A percentile compares a stretch with the other conserved stretches of the same genome.
Evolutionary conservation across 129 eudicot genomes (phyloP).

Genomic region (Lonicera japonica): DNA sequence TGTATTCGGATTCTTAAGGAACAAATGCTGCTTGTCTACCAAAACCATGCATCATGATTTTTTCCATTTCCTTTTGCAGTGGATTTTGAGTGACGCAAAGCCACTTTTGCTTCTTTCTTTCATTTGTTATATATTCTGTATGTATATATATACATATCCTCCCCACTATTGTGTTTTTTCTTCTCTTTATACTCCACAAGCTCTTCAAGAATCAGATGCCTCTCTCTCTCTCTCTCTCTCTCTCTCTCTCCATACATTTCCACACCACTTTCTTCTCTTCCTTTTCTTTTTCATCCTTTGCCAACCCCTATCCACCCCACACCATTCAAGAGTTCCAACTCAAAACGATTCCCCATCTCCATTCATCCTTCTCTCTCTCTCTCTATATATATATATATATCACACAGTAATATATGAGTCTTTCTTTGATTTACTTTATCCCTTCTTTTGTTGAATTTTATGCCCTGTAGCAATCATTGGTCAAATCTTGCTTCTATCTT

Average conservation of each 20-base stretch:
- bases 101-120: slow-evolving; percentile 18
- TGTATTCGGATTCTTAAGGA: slow-evolving; percentile 23
- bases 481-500: no score
- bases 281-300: slow-evolving; percentile 3
- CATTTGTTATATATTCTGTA: no score
- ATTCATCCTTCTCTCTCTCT: neutral
- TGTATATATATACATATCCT: no score
- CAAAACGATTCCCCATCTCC: slow-evolving; percentile 5
- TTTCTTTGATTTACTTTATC: neutral
- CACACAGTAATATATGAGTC: no score
- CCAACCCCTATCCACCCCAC: slow-evolving; percentile 7
- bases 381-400: neutral
- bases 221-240: slow-evolving; percentile 3
- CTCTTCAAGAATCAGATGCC: slow-evolving; percentile 45
- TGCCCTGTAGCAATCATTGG: no score
- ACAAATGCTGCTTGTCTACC: slow-evolving; percentile 16
- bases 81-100: slow-evolving; percentile 21
- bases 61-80: slow-evolving; percentile 7
- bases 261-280: neutral
- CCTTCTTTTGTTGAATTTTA: neutral
- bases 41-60: slow-evolving; percentile 4
- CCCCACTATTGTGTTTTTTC: neutral
- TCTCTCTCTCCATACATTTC: slow-evolving; percentile 3
- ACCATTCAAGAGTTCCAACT: slow-evolving; percentile 1
- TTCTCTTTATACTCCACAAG: slow-evolving; percentile 20